Evolutionary conservation across 2,329 filamentous ascomycete species (phyloP).

Genomic region (Dendrostoma leiphaemia): DNA sequence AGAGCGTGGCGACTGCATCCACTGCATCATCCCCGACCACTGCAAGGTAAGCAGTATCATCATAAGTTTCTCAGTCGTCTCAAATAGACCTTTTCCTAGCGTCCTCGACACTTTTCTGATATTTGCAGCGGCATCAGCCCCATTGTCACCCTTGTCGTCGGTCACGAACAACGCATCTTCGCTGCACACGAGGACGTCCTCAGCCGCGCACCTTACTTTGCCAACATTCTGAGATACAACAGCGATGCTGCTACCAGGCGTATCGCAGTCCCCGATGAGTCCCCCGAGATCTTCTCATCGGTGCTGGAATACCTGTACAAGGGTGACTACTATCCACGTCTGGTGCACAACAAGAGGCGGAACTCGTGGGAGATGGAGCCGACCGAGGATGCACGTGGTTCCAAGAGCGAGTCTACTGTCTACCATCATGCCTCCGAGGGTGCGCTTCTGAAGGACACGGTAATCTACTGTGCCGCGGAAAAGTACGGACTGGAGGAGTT

Average conservation of each 20-base stretch:
- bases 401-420: slow-evolving; percentile 60
- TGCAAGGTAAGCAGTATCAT: slow-evolving; percentile 38
- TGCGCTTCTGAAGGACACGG: slow-evolving; percentile 80
- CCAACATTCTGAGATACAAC: slow-evolving; percentile 59
- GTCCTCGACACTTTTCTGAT: too few species aligned
- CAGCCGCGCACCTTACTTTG: slow-evolving; percentile 75
- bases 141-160: slow-evolving; percentile 78
- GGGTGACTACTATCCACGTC: slow-evolving; percentile 84
- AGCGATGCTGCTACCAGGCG: slow-evolving; percentile 63
- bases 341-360: slow-evolving; percentile 77
- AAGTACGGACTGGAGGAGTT: slow-evolving; percentile 81
- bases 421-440: slow-evolving; percentile 64
- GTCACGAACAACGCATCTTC: slow-evolving; percentile 81
- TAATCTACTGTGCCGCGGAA: slow-evolving; percentile 86
- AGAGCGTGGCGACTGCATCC: slow-evolving; percentile 41
- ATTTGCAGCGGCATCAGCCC: slow-evolving; percentile 52
- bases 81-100: too few species aligned
- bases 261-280: slow-evolving; percentile 78
- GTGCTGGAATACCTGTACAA: slow-evolving; percentile 92
- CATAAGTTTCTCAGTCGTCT: slow-evolving; percentile 10
- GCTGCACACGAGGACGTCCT: slow-evolving; percentile 89
- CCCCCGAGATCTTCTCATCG: slow-evolving; percentile 87
- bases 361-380: slow-evolving; percentile 83
- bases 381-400: slow-evolving; percentile 42
- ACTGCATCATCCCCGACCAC: slow-evolving; percentile 36